Evolutionary conservation across 371 early-diverging fungal species (phyloP).

Genomic region (Syncephalastrum sp.): DNA sequence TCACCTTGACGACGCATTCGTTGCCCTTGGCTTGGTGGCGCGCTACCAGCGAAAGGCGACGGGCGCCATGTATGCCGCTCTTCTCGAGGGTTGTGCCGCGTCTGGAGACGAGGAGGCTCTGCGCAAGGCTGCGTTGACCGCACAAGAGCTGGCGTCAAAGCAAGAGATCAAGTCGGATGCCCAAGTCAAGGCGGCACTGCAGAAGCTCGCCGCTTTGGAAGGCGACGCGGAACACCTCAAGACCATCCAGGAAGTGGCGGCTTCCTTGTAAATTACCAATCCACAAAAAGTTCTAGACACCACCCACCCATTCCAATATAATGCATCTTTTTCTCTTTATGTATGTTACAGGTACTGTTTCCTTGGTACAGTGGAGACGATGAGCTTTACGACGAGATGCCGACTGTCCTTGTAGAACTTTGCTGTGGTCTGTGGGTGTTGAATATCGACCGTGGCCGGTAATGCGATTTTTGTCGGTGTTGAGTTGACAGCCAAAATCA

Average conservation of each 20-base stretch:
- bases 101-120: conserved; percentile 1
- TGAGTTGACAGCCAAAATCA: conserved; percentile 21
- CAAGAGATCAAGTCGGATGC: conserved; percentile 11
- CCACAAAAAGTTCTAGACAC: conserved; percentile 1
- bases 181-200: conserved; percentile 6
- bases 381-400: conserved; percentile 26
- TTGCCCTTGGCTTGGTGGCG: conserved; percentile 21
- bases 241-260: conserved; percentile 12
- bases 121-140: conserved; percentile 13
- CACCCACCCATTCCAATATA: conserved; percentile 2
- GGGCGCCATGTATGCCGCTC: conserved; percentile 15
- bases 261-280: conserved; percentile 14
- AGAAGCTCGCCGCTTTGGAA: conserved; percentile 11
- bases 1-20: conserved; percentile 17
- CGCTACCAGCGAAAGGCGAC: conserved; percentile 6
- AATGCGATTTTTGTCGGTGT: conserved; percentile 13
- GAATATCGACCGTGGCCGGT: conserved; percentile 18
- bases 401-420: conserved; percentile 27
- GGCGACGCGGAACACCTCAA: conserved; percentile 14
- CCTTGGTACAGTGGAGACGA: conserved; percentile 12
- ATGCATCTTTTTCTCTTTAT: conserved; percentile 8
- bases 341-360: conserved; percentile 23
- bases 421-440: conserved; percentile 17
- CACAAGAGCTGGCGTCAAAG: conserved; percentile 8
- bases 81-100: conserved; percentile 11